Base-by-base conservation (phyloP, 768 basidiomycete genomes). In the Tricholoma terreum region DNA sequence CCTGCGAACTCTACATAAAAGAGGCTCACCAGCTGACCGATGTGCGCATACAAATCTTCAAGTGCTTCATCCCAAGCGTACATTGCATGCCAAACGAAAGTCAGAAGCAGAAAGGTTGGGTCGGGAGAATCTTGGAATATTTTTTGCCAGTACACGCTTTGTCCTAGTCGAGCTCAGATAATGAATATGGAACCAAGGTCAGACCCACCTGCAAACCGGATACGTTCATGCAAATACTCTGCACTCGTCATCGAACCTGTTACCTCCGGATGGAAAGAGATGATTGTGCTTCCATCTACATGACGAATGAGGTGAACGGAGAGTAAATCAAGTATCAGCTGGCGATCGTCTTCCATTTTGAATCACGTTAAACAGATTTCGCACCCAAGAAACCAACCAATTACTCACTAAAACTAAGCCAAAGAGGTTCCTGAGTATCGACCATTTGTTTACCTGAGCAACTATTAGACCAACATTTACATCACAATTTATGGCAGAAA, bases 251-350 rank as follows among this genome's bases (percentile, higher is more conserved):
- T 75, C 17, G 74, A 75, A 11, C 74, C 40, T 22, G 73, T 67
- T 43, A 71, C 60, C 15, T 61, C 70, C 9, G 79, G 77, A 59
- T 82, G 80, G 52, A 76, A 82, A 11, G 79, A 80, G n/a, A 83
- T 77, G 36, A 83, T 77, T 1, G 79, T 81, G 59, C 73, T 82
- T 6, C 74, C 73, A 6, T 77, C 69, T 22, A 68, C 61, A 38
- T 73, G 73, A n/a, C 80, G 79, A 51, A 81, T 74, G 3, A 81
- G 69, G 59, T 82, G 81, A 5, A 83, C 72, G 7, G 80, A 75
- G 1, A 82, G 69, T 10, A 81, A 66, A 58, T 83, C 80, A 31
- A 78, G 71, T n/a, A 78, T 70, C 21, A 81, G 75, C 8, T 70
- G 58, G n/a, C 69, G 69, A 30, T 67, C 60, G 21, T 65, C 73